Base-by-base conservation (phyloP, 495 filamentous ascomycete species). In the Aspergillus diversus region DNA sequence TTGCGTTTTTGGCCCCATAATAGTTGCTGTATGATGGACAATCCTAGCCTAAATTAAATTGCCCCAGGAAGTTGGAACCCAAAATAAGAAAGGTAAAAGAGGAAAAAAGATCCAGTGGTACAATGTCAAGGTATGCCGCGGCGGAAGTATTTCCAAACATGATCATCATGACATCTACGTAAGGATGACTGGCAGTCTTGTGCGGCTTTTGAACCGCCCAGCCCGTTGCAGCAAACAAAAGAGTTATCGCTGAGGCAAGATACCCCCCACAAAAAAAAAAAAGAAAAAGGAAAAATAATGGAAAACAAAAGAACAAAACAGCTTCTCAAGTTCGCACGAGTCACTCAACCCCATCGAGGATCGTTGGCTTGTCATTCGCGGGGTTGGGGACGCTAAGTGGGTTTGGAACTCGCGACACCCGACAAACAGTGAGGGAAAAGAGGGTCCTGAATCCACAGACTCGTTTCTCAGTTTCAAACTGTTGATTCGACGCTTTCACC, bases 291-390 rank as follows among this genome's bases (percentile, higher is more conserved):
- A 39, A 39, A 13, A 39, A 32, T 27, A 46, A 57, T 43, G 15
- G 7, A 17, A 37, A 32, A 43, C 1, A 11, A 37, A n/a, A 16
- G 34, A 57, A 57, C 15, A 49, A n/a, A 49, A 17, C 35, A n/a
- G 2, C 15, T 31, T 46, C 12, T 13, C 21, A 33, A 46, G 55
- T 57, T 57, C 55, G 55, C 31, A 39, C 35, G 34, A 57, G 27
- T 39, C 34, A 5, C 57, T 1, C 54, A 49, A 54, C 33, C 34
- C 49, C 63, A 61, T 61, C 63, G 55, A 66, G 59, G 55, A 59
- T 66, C 64, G 46, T 48, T 39, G 49, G 17, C 47, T 35, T 58
- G 47, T 66, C 21, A 66, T 66, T 66, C 64, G 60, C 57, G 64
- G 64, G 60, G 64, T 17, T 49, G 32, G 27, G 15, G 34, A 33